Percentiles rank a stretch among this genome's conserved stretches.
phyloP scores from a whole-genome alignment of 2,329 filamentous ascomycete species.

The Penicillium sp. region DNA sequence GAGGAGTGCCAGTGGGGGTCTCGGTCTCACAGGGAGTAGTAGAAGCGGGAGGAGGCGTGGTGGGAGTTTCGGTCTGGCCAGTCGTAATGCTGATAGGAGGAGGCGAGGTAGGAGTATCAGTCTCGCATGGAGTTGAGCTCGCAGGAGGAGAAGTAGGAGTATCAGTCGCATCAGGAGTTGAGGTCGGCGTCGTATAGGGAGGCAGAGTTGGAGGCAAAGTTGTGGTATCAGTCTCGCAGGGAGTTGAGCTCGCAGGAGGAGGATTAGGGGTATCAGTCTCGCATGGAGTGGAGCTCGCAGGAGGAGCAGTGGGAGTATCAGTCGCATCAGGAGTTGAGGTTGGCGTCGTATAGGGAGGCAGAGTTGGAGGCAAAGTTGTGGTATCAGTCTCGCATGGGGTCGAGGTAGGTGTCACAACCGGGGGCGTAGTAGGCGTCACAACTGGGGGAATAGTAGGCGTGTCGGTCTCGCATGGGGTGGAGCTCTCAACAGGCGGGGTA shows the following conservation, averaged over 20 bases:
- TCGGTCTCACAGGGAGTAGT: slow-evolving; percentile 1
- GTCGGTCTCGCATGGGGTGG: slow-evolving; percentile 1
- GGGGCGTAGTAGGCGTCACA: neutral
- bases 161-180: too few species aligned
- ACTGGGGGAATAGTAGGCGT: neutral
- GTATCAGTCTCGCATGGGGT: slow-evolving; percentile 4
- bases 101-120: too few species aligned
- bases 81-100: too few species aligned
- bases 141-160: too few species aligned
- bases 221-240: too few species aligned
- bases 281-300: neutral
- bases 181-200: too few species aligned
- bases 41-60: too few species aligned
- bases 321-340: slow-evolving; percentile 6
- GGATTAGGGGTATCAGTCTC: too few species aligned
- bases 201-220: too few species aligned
- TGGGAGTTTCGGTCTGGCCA: too few species aligned
- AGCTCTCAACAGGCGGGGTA: neutral
- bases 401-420: neutral
- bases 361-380: neutral
- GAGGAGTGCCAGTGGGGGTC: slow-evolving; percentile 1
- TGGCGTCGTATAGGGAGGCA: neutral
- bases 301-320: slow-evolving; percentile 3
- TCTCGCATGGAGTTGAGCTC: too few species aligned
- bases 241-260: too few species aligned